Evolutionary conservation across 176 grass and related monocot genomes (phyloP), one percentile per base, ranked within the genome.

Genomic region (Oryza officinalis): DNA sequence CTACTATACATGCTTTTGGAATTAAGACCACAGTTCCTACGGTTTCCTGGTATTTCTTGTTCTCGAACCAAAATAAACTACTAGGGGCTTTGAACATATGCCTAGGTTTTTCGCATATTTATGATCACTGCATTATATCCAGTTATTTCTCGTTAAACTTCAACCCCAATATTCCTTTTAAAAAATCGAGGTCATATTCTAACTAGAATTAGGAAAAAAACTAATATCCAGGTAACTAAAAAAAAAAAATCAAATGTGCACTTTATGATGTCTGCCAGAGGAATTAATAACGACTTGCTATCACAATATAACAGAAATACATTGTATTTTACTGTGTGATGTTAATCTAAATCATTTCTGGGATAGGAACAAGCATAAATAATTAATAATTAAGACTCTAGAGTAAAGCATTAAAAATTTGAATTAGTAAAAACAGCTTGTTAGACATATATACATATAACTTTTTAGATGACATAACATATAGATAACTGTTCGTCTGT

Each of bases 1-100:
- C 80, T 97, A 4, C 33, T 57, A 57, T 22, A 57, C 52, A 57
- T 57, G 52, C 52, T 57, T 57, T 57, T 57, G 52, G 52, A 57
- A 22, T 57, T 57, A 57, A 57, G 0, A 20, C 52, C 52, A 57
- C 52, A 57, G 52, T 57, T 57, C 52, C 52, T 57, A 57, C 52
- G 52, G 0, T 57, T 57, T 57, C 52, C 52, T 57, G 52, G 52
- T 57, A 22, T 22, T 57, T 57, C 52, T 22, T n/a, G 52, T 57
- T 22, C 5, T 18, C 6, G 22, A 59, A 35, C 33, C 33, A 35
- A 35, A 7, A 35, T 35, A 35, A 35, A 35, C 33, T 35, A 35
- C 0, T 35, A 35, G 33, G 33, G 33, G 33, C 33, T 35, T 35
- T 35, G 33, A 7, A 35, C 33, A 35, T 35, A 35, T 35, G 33